Conservation (phyloP, 345 rosid species). For the Syzygium aqueum region DNA sequence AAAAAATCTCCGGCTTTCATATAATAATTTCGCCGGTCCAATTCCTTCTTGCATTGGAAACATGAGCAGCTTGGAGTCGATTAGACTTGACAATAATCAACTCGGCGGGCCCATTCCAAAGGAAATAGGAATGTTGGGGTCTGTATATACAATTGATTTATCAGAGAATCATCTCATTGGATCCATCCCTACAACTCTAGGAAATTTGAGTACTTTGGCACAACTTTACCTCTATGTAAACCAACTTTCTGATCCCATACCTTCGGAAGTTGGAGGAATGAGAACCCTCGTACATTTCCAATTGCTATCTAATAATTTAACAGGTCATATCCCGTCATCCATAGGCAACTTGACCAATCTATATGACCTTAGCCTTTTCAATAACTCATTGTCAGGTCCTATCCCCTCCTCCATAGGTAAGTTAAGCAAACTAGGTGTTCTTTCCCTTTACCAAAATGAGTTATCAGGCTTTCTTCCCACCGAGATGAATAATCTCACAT, state of each 20-base stretch:
- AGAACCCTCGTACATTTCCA: accelerated
- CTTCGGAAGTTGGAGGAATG: neutral
- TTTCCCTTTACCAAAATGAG: neutral
- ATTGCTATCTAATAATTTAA: neutral
- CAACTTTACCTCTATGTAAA: neutral
- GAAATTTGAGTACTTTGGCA: accelerated
- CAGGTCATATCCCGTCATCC: neutral
- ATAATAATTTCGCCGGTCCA: neutral
- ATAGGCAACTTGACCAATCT: conserved; percentile 1
- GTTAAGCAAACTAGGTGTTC: neutral
- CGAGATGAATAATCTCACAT: neutral
- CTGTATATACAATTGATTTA: neutral
- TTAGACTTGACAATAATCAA: accelerated
- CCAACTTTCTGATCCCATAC: neutral
- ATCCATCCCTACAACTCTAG: neutral
- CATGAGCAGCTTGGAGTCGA: accelerated
- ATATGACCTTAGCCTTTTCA: accelerated
- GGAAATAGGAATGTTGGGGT: neutral
- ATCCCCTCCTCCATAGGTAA: neutral
- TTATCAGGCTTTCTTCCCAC: neutral
- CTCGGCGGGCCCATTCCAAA: neutral
- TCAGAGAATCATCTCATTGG: accelerated
- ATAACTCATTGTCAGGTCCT: neutral
- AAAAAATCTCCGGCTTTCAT: accelerated
- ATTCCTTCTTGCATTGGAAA: neutral